phyloP scores from a whole-genome alignment of 176 grass and related monocot genomes.

The Oryza coarctata region DNA sequence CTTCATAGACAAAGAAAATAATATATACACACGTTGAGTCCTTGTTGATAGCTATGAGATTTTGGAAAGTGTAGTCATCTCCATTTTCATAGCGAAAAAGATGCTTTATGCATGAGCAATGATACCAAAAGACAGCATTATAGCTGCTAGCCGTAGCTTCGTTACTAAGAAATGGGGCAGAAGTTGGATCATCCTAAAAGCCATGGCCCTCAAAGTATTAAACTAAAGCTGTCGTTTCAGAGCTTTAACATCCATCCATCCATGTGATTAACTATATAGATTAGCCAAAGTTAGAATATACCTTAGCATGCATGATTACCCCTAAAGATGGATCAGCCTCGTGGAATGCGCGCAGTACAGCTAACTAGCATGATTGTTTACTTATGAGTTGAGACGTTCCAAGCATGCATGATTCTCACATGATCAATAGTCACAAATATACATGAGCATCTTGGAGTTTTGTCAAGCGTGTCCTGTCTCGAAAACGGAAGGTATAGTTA shows the following conservation, averaged over 20 bases:
- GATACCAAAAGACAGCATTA: not conserved
- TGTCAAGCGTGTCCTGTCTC: not conserved
- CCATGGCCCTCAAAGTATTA: not conserved
- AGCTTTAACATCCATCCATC: not conserved
- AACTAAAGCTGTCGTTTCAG: not conserved
- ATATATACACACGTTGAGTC: not conserved
- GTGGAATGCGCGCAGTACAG: constrained; percentile 26
- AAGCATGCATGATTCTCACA: constrained; percentile 21
- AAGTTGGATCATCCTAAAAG: not conserved
- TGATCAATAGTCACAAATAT: constrained; percentile 9
- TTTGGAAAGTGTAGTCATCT: not conserved
- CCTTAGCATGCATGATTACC: not conserved
- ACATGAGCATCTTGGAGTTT: not conserved
- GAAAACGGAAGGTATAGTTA: not conserved
- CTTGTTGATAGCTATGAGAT: not conserved
- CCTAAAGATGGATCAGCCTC: not conserved
- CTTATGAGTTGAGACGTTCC: not conserved
- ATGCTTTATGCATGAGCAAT: constrained; percentile 3
- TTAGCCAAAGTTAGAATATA: constrained; percentile 21
- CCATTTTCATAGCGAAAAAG: not conserved
- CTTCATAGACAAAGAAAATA: not conserved
- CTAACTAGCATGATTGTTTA: constrained; percentile 4
- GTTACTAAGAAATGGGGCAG: constrained; percentile 40
- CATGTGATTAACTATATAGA: constrained; percentile 4
- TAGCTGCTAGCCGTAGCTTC: constrained; percentile 30